These are phyloP conservation scores for Talaromyces liani DNA, from an alignment of 495 filamentous ascomycete genomes.

Conservation along the genomic window DNA sequence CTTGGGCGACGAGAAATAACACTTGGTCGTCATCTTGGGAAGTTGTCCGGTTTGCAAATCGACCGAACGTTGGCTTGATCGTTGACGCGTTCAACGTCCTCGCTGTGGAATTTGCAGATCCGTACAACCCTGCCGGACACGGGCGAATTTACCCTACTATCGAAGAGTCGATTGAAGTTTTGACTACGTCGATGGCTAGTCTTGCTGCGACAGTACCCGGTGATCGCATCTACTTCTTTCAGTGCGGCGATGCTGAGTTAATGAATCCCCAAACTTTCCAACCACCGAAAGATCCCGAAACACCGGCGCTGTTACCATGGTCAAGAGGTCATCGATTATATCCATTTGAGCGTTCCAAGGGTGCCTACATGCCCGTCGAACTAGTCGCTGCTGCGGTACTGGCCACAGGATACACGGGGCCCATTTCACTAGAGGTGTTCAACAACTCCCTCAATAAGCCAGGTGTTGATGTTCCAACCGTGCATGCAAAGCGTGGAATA, in stretches of 20 bases:
- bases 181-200: constrained; percentile 29
- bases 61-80: constrained; percentile 56
- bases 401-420: constrained; percentile 53
- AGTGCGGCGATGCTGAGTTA: constrained; percentile 59
- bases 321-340: constrained; percentile 40
- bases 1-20: constrained; percentile 53
- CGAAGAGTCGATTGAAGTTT: constrained; percentile 17
- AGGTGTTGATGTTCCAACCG: constrained; percentile 10
- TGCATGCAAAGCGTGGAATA: constrained; percentile 22
- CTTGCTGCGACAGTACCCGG: constrained; percentile 46
- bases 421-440: constrained; percentile 62
- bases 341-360: constrained; percentile 38
- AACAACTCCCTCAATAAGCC: constrained; percentile 21
- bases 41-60: constrained; percentile 46
- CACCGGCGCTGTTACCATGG: constrained; percentile 24
- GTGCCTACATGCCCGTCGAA: constrained; percentile 57
- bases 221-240: constrained; percentile 64
- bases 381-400: constrained; percentile 54
- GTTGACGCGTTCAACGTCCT: constrained; percentile 65
- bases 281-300: constrained; percentile 15
- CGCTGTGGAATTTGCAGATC: constrained; percentile 62
- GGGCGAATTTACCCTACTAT: constrained; percentile 20
- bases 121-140: constrained; percentile 26
- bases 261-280: constrained; percentile 33
- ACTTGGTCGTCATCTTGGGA: constrained; percentile 55